A percentile compares a stretch with the other conserved stretches of the same genome.
phyloP scores from a whole-genome alignment of 345 rosid genomes.

The Eucalyptus tenuipes region DNA sequence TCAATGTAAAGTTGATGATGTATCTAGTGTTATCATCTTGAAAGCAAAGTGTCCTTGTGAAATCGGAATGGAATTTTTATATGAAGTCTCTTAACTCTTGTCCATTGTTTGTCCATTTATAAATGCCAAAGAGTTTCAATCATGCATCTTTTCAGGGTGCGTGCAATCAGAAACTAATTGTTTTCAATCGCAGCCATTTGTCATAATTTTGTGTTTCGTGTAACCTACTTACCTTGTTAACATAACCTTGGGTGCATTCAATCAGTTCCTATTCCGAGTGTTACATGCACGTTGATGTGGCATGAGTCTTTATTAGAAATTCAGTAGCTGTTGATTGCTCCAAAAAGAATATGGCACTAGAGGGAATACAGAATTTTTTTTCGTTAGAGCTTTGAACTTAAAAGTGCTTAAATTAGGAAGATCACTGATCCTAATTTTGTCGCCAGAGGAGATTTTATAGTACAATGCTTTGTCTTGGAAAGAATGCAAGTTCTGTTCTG shows the following conservation, averaged over 20 bases:
- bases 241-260: not conserved
- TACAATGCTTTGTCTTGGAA: not conserved
- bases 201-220: no score
- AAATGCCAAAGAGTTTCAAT: no score
- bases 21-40: not conserved
- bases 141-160: not conserved
- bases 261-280: not conserved
- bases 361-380: not conserved
- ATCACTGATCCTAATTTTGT: not conserved
- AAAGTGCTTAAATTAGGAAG: not conserved
- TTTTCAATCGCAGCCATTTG: no score
- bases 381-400: no score
- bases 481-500: not conserved
- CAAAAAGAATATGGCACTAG: not conserved
- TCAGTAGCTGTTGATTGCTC: not conserved
- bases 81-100: not conserved
- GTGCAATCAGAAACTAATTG: not conserved
- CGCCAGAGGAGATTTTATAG: not conserved
- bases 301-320: not conserved
- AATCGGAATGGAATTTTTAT: not conserved
- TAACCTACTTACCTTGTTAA: no score
- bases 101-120: not conserved
- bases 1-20: not conserved
- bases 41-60: not conserved
- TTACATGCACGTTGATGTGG: not conserved